A percentile compares a stretch with the other conserved stretches of the same genome.
Evolutionary conservation across 2,329 filamentous ascomycete species (phyloP).

Genomic region (Fonsecaea erecta): DNA sequence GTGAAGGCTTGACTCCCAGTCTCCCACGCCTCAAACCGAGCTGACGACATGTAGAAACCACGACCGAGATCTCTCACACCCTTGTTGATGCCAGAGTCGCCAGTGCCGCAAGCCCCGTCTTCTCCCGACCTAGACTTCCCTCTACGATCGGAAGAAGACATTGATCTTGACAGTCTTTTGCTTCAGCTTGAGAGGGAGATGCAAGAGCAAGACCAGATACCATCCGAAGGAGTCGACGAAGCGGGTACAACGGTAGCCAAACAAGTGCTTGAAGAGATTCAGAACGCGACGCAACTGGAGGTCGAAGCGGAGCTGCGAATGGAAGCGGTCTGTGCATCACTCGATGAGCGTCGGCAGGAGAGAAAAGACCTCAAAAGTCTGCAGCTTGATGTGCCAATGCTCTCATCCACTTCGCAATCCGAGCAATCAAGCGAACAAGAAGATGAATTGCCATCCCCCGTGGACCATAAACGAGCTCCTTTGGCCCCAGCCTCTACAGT

Average conservation of each 20-base stretch:
- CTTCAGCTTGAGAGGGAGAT: slow-evolving; percentile 16
- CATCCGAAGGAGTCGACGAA: background rate
- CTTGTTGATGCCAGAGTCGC: background rate
- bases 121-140: slow-evolving; percentile 7
- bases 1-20: background rate
- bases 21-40: background rate
- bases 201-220: slow-evolving; percentile 10
- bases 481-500: background rate
- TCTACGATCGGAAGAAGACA: slow-evolving; percentile 1
- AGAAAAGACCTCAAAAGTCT: background rate
- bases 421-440: background rate
- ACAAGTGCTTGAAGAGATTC: background rate
- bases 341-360: background rate
- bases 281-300: background rate
- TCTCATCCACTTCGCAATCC: background rate
- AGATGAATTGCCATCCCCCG: background rate
- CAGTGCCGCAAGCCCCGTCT: slow-evolving; percentile 1
- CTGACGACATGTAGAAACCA: slow-evolving; percentile 15
- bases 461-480: background rate
- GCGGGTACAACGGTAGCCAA: background rate
- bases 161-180: slow-evolving; percentile 15
- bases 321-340: background rate
- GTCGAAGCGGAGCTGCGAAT: background rate
- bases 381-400: slow-evolving; percentile 1
- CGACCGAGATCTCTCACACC: slow-evolving; percentile 13